A percentile compares a stretch with the other conserved stretches of the same genome.
Evolutionary conservation across 768 basidiomycete genomes (phyloP).

Genomic region (Suillus tomentosus): DNA sequence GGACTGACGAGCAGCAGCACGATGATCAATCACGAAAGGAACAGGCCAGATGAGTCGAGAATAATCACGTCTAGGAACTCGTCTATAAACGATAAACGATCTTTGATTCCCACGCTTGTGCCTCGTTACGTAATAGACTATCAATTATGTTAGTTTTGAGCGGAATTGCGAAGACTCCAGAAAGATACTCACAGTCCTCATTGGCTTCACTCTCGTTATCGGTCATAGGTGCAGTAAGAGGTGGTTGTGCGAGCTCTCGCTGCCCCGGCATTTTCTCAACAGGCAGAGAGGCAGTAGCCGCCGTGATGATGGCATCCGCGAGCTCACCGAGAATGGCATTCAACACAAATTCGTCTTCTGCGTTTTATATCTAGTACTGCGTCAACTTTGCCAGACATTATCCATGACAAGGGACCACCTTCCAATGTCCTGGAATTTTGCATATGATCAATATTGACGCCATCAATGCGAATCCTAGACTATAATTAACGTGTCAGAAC

Average conservation of each 20-base stretch:
- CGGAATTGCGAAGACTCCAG: constrained; percentile 8
- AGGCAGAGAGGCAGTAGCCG: constrained; percentile 46
- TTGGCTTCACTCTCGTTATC: constrained; percentile 30
- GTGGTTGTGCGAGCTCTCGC: constrained; percentile 82
- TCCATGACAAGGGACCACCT: constrained; percentile 91
- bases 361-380: constrained; percentile 96
- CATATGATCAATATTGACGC: too few species aligned
- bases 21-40: too few species aligned
- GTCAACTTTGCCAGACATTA: constrained; percentile 94
- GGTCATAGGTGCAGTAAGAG: constrained; percentile 70
- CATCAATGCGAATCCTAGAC: too few species aligned
- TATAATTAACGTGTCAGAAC: too few species aligned
- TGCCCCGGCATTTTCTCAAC: constrained; percentile 83
- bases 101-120: too few species aligned
- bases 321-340: constrained; percentile 88
- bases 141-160: constrained; percentile 15
- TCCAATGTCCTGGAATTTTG: constrained; percentile 66
- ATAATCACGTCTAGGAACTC: too few species aligned
- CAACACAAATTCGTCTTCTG: constrained; percentile 66
- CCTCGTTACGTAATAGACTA: too few species aligned
- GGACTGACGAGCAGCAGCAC: too few species aligned
- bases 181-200: constrained; percentile 73
- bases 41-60: too few species aligned
- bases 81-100: too few species aligned
- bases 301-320: constrained; percentile 81